phyloP scores from a whole-genome alignment of 2,329 filamentous ascomycete species.

The Cryphonectria nitschkei region DNA sequence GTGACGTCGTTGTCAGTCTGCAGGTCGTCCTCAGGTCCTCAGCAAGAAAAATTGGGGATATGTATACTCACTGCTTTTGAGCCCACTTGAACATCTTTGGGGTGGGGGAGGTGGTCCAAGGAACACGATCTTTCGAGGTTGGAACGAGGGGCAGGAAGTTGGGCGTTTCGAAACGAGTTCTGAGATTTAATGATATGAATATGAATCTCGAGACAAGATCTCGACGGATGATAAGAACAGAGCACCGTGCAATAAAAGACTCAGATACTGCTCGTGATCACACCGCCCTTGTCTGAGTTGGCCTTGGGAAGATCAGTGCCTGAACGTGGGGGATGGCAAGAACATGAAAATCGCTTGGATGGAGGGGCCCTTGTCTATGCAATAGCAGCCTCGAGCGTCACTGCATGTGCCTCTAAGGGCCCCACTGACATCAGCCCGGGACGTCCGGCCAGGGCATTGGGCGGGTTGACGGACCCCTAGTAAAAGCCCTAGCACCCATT shows the following conservation, averaged over 20 bases:
- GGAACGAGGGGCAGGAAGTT: conserved; percentile 1
- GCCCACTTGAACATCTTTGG: conserved; percentile 31
- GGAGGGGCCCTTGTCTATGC: conserved; percentile 23
- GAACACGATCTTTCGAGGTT: neutral
- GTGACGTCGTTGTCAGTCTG: conserved; percentile 31
- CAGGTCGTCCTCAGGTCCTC: neutral
- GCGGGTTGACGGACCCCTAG: conserved; percentile 1
- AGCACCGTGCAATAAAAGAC: neutral
- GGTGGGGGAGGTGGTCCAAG: neutral
- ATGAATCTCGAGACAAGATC: neutral
- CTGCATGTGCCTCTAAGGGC: conserved; percentile 3
- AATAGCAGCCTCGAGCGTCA: neutral
- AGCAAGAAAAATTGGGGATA: neutral
- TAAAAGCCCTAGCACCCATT: neutral
- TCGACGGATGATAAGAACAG: neutral
- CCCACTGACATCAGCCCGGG: conserved; percentile 28
- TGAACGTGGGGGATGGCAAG: conserved; percentile 11
- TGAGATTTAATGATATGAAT: neutral
- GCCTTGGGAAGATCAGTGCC: neutral
- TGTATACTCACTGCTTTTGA: conserved; percentile 27
- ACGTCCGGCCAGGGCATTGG: conserved; percentile 15
- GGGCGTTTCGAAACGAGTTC: conserved; percentile 10
- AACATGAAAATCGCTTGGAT: conserved; percentile 23
- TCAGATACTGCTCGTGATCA: conserved; percentile 1
- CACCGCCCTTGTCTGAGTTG: conserved; percentile 13